Conservation (phyloP, 257 asterid genomes). For the Lycium ferocissimum region DNA sequence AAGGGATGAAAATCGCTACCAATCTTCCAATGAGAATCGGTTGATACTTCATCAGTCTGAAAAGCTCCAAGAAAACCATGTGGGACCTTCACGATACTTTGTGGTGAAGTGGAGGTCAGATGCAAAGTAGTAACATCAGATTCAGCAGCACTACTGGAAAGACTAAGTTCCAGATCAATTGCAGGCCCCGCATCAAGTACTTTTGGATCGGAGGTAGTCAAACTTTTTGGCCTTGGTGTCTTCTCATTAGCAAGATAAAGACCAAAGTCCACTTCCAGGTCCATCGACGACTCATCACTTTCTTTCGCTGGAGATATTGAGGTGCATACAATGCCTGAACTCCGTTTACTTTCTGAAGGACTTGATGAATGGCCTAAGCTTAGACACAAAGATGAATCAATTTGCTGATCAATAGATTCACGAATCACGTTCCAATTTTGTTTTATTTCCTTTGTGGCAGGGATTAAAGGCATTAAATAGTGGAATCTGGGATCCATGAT, state of each 20-base stretch:
- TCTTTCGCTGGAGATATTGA: slow-evolving; percentile 83
- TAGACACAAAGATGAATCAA: slow-evolving; percentile 59
- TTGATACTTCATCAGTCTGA: slow-evolving; percentile 50
- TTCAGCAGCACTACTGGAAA: slow-evolving; percentile 62
- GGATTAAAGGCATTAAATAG: slow-evolving; percentile 43
- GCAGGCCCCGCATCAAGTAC: slow-evolving; percentile 48
- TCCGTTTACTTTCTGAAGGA: slow-evolving; percentile 87
- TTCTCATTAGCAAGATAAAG: slow-evolving; percentile 81
- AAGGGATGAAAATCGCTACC: slow-evolving; percentile 45
- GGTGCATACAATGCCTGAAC: slow-evolving; percentile 81
- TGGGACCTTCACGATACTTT: slow-evolving; percentile 37
- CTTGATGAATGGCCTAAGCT: slow-evolving; percentile 81
- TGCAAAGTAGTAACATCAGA: slow-evolving; percentile 66
- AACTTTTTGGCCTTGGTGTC: slow-evolving; percentile 50
- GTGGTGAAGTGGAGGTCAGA: slow-evolving; percentile 47
- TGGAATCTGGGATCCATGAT: slow-evolving; percentile 79
- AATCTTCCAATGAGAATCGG: slow-evolving; percentile 29
- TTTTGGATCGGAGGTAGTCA: slow-evolving; percentile 44
- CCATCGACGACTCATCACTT: slow-evolving; percentile 74
- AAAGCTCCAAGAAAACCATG: slow-evolving; percentile 35
- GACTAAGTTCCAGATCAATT: slow-evolving; percentile 82
- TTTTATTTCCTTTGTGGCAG: slow-evolving; percentile 66
- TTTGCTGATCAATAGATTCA: slow-evolving; percentile 49
- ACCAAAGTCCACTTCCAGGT: slow-evolving; percentile 77
- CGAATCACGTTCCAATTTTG: slow-evolving; percentile 63